Percentiles rank a stretch among this genome's conserved stretches.
phyloP scores from a whole-genome alignment of 208 protist genomes.

The Trypanosoma avium region DNA sequence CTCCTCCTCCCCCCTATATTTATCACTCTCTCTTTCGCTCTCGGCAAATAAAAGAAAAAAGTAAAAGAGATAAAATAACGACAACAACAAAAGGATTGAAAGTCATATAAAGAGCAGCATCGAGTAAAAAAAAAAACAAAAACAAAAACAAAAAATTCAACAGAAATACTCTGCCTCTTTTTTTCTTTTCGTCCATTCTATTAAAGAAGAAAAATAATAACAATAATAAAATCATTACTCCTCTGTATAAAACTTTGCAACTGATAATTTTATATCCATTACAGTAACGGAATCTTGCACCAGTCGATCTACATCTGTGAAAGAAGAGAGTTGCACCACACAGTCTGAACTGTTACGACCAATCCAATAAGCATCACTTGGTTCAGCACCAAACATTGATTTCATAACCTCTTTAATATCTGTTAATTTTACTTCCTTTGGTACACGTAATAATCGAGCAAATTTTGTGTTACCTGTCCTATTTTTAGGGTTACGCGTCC shows the following conservation, averaged over 20 bases:
- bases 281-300: constrained; percentile 32
- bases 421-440: constrained; percentile 58
- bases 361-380: constrained; percentile 69
- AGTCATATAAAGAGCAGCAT: not conserved
- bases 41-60: no score
- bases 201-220: no score
- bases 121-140: constrained; percentile 3
- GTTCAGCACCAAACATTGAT: constrained; percentile 18
- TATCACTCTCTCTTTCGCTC: no score
- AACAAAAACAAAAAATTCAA: constrained; percentile 2
- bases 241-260: constrained; percentile 31
- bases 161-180: no score
- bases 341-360: constrained; percentile 54
- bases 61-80: not conserved
- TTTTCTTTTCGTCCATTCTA: no score
- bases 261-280: constrained; percentile 19
- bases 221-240: no score
- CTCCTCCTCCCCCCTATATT: no score
- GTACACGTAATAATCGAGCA: constrained; percentile 56
- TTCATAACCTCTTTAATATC: constrained; percentile 54
- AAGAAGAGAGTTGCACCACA: constrained; percentile 46
- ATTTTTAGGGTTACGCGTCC: constrained; percentile 6
- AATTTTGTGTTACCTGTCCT: constrained; percentile 29
- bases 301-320: constrained; percentile 30
- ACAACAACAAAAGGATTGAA: not conserved